A percentile compares a stretch with the other conserved stretches of the same genome.
phyloP scores from a whole-genome alignment of 2,329 filamentous ascomycete genomes.

The Penicillium sp. region DNA sequence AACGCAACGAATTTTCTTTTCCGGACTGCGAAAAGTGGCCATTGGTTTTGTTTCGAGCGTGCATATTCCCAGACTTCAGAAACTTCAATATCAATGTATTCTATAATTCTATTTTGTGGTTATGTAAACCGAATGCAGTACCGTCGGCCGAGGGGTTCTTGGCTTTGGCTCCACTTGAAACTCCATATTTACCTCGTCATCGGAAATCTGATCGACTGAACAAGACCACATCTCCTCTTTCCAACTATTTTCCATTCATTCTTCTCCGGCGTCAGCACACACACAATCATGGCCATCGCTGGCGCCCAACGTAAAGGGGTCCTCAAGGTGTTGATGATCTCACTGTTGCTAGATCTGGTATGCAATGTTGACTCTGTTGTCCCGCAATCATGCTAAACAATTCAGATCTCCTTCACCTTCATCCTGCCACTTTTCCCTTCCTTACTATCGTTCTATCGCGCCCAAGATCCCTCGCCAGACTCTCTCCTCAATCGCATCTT shows the following conservation, averaged over 20 bases:
- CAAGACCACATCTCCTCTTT: neutral
- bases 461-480: conserved; percentile 62
- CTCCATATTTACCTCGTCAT: conserved; percentile 2
- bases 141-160: neutral
- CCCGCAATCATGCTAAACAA: neutral
- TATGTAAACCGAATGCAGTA: conserved; percentile 6
- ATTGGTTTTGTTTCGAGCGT: conserved; percentile 39
- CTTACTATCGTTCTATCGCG: conserved; percentile 92
- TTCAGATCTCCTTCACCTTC: conserved; percentile 94
- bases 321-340: conserved; percentile 82
- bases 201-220: neutral
- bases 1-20: conserved; percentile 37
- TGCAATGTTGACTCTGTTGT: conserved; percentile 25
- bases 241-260: neutral
- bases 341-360: conserved; percentile 86
- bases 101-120: conserved; percentile 17
- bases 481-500: conserved; percentile 79
- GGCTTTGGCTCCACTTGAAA: neutral
- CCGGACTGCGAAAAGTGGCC: conserved; percentile 24
- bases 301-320: conserved; percentile 69
- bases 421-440: conserved; percentile 95
- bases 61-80: conserved; percentile 30
- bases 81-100: conserved; percentile 21
- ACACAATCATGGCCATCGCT: conserved; percentile 34
- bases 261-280: conserved; percentile 5